phyloP scores from a whole-genome alignment of 768 basidiomycete species.

The Neoboletus brunneissimus region DNA sequence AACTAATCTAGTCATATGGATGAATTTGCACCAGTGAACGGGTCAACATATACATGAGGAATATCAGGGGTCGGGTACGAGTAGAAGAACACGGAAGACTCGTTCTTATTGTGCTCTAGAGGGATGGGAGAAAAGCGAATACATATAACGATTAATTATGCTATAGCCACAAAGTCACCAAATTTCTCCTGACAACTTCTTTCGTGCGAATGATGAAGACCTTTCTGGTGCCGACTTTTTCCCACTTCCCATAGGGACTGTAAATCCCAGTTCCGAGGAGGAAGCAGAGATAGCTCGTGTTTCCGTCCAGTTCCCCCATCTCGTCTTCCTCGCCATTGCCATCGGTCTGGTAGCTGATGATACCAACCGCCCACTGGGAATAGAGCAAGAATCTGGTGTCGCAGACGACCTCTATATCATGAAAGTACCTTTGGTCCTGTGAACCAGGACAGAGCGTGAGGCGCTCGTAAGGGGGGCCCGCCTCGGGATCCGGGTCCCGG shows the following conservation, averaged over 20 bases:
- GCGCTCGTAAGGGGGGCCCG: conserved; percentile 3
- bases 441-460: conserved; percentile 14
- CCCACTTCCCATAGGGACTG: conserved; percentile 19
- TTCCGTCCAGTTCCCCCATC: conserved; percentile 13
- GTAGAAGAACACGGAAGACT: too few species aligned
- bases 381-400: conserved; percentile 19
- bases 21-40: too few species aligned
- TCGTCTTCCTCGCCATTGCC: conserved; percentile 9
- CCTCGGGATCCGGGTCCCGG: background rate
- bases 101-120: background rate
- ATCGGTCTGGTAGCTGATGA: conserved; percentile 25
- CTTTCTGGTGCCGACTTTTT: conserved; percentile 16
- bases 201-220: conserved; percentile 19
- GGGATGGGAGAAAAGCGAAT: background rate
- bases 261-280: conserved; percentile 23
- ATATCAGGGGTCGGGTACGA: too few species aligned
- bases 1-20: too few species aligned
- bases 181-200: conserved; percentile 9
- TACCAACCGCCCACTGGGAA: conserved; percentile 24
- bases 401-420: conserved; percentile 11
- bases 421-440: conserved; percentile 14
- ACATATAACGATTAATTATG: background rate
- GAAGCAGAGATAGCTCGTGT: conserved; percentile 25
- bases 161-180: background rate
- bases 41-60: too few species aligned